Base-by-base conservation (phyloP, 176 grass and related monocot species). In the Tillandsia leiboldiana region DNA sequence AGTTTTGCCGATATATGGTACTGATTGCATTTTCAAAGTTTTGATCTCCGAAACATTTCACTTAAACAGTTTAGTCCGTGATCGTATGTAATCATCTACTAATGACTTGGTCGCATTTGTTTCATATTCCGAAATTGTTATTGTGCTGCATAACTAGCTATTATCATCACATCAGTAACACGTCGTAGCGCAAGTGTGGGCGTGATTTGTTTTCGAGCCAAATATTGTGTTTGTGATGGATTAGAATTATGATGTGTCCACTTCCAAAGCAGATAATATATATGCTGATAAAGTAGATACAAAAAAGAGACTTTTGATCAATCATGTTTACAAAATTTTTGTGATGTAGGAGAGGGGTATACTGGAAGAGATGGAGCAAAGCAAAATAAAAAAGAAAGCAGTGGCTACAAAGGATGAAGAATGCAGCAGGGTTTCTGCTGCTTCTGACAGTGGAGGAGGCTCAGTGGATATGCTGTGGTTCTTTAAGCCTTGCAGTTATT, bases 391-490 rank as follows among this genome's bases (percentile, higher is more conserved):
- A 74, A 82, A 73, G 78, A 79, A 86, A 70, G 72, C 83, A 54
- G 85, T 84, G 81, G 78, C 75, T 54, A 51, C 57, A 6, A 84
- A 90, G 82, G 86, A 88, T 28, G 79, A 90, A 73, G 88, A 70
- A 26, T 75, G 76, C 65, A 75, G 28, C 49, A 73, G 14, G 33
- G 22, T 47, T 52, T 51, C 80, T 58, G 78, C 53, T 67, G 63
- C 63, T 72, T 70, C 69, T 69, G 84, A 90, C 67, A 70, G 66
- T 67, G 95, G 87, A 83, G 78, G 74, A 48, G 80, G 78, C 76
- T 72, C 95, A 67, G 77, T 79, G 72, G 79, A 88, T 75, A 79
- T 99, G 79, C 88, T 93, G 82, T 99, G 94, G 94, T 90, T 99
- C 77, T 81, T 99, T 74, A 99, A 99, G 82, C 94, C 94, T 52